phyloP scores from a whole-genome alignment of 192 early-diverging fungal species.

The Coemansia sp. region DNA sequence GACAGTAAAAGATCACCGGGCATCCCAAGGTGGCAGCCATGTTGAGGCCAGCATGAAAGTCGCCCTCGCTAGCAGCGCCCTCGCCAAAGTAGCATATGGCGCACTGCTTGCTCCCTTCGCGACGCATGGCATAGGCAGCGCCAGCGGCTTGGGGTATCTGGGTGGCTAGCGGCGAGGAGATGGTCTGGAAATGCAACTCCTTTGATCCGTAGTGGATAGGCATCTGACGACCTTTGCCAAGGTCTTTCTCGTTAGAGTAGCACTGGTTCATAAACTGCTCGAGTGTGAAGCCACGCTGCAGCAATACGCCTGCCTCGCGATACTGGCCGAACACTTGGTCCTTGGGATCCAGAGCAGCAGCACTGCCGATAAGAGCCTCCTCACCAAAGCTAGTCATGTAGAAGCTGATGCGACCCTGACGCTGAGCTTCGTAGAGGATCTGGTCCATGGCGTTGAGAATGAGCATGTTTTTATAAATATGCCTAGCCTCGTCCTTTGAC shows the following conservation, averaged over 20 bases:
- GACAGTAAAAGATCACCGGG: conserved; percentile 95
- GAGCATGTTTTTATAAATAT: conserved; percentile 93
- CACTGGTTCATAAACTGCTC: conserved; percentile 98
- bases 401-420: conserved; percentile 97
- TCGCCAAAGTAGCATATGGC: conserved; percentile 98
- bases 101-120: conserved; percentile 76
- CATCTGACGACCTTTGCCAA: conserved; percentile 98
- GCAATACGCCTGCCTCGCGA: conserved; percentile 90
- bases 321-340: conserved; percentile 99
- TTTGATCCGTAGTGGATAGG: conserved; percentile 95
- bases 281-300: conserved; percentile 95
- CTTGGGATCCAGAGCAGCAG: conserved; percentile 81
- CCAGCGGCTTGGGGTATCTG: conserved; percentile 99
- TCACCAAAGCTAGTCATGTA: conserved; percentile 99
- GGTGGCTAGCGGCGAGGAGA: conserved; percentile 94
- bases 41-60: conserved; percentile 97
- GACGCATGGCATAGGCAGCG: conserved; percentile 92
- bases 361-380: conserved; percentile 92
- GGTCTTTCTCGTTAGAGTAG: conserved; percentile 86
- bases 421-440: conserved; percentile 96
- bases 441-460: conserved; percentile 90
- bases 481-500: conserved; percentile 70
- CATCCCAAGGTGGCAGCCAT: conserved; percentile 92
- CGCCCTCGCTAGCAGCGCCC: conserved; percentile 96
- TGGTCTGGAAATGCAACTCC: conserved; percentile 91